These are phyloP conservation scores for Blepharisma japonicum DNA, from an alignment of 73 alveolate genomes.

Conservation along the genomic window DNA sequence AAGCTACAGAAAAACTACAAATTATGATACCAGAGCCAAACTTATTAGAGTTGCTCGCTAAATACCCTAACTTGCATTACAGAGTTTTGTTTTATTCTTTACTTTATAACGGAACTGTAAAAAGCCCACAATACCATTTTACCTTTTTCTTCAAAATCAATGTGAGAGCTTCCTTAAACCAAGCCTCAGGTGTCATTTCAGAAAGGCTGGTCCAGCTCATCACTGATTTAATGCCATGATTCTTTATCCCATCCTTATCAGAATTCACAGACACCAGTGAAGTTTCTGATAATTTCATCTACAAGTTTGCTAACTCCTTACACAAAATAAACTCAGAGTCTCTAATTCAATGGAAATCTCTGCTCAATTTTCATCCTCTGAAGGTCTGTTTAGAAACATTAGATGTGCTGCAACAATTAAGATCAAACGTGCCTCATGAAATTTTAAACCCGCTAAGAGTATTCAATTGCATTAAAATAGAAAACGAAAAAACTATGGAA, in stretches of 20 bases:
- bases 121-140: not conserved
- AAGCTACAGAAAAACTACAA: not conserved
- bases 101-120: not conserved
- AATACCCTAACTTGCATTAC: not conserved
- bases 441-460: constrained; percentile 1
- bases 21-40: not conserved
- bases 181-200: not conserved
- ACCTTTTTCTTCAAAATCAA: not conserved
- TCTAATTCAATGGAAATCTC: not conserved
- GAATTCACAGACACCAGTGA: not conserved
- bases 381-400: not conserved
- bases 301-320: not conserved
- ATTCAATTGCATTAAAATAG: not conserved
- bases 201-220: constrained; percentile 12
- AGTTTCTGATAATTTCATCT: not conserved
- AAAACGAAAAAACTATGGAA: not conserved
- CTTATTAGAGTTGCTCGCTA: not conserved
- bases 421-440: not conserved
- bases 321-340: not conserved
- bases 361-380: not conserved
- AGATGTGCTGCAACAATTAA: not conserved
- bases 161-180: not conserved
- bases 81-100: constrained; percentile 17
- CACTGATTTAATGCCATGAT: not conserved
- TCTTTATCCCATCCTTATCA: not conserved